Percentiles rank a stretch among this genome's conserved stretches.
phyloP scores from a whole-genome alignment of 73 alveolate genomes.

The Paramecium pentaurelia region DNA sequence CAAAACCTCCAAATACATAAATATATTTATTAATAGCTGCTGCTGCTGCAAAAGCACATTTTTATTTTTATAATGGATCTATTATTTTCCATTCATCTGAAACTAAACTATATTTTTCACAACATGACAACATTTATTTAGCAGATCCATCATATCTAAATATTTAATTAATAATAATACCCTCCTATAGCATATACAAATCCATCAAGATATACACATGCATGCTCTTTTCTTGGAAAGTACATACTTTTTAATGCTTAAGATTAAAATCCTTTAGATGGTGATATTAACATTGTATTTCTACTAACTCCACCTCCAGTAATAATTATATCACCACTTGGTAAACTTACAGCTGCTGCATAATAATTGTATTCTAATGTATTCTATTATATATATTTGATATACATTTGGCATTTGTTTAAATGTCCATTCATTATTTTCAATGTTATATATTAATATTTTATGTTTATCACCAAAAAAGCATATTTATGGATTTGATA shows the following conservation, averaged over 20 bases:
- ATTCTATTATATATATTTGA: neutral
- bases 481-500: conserved; percentile 69
- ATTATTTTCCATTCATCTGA: conserved; percentile 68
- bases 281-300: conserved; percentile 69
- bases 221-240: conserved; percentile 85
- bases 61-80: conserved; percentile 76
- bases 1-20: conserved; percentile 87
- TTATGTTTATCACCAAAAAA: conserved; percentile 84
- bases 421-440: conserved; percentile 64
- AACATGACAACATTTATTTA: conserved; percentile 66
- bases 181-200: conserved; percentile 89
- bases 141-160: conserved; percentile 77
- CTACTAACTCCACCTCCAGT: conserved; percentile 87
- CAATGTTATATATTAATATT: conserved; percentile 68
- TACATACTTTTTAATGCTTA: conserved; percentile 66
- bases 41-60: conserved; percentile 87
- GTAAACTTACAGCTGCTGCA: conserved; percentile 84
- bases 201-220: conserved; percentile 76
- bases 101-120: conserved; percentile 68
- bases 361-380: conserved; percentile 69
- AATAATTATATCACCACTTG: conserved; percentile 80
- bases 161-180: neutral
- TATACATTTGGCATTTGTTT: conserved; percentile 41
- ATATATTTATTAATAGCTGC: conserved; percentile 73
- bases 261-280: conserved; percentile 57